Evolutionary conservation across 2,329 filamentous ascomycete genomes (phyloP), one percentile per base, ranked within the genome.

Genomic region (Pseudomassariella vexata): DNA sequence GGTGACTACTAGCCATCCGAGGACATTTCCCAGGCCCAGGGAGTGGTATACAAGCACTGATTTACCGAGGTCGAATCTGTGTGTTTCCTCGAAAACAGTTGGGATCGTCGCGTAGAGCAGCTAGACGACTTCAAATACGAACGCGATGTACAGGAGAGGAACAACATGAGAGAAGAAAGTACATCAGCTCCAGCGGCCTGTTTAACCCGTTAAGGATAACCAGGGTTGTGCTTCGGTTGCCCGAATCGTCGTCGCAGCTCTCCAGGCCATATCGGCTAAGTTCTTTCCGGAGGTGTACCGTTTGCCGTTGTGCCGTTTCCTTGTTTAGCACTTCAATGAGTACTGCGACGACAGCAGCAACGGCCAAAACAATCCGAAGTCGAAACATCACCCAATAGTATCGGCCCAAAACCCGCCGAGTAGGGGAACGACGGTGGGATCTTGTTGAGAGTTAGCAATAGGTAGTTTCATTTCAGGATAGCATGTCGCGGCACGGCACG

Each of bases 101-200:
- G 63, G 56, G 35, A 64, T 56, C 6, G 62, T 59, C 3, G 59
- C 59, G 32, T 65, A 65, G 12, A 63, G 54, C 0, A 59, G 35
- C 19, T 57, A 65, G 1, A 62, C 36, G 3, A 57, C 39, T 0
- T 57, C 57, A 28, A 57, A 63, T 5, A 56, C 42, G 12, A 64
- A 50, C 2, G 53, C 55, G 3, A 49, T 50, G 35, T 61, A 65
- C 1, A 59, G 32, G 56, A 57, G 3, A 57, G 31, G 17, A 70
- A 60, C 12, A 73, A 62, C 1, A 76, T 65, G 2, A 76, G 65
- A 0, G 73, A 70, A 26, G 74, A 72, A 65, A 61, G 37, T 68
- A 45, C 1, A 77, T 62, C 36, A 77, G 55, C 18, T 62, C 57
- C 1, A 67, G 23, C 0, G 71, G 71, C 3, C 68, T 52, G 9